Conservation (phyloP, 345 rosid species). For the Nephelium lappaceum region DNA sequence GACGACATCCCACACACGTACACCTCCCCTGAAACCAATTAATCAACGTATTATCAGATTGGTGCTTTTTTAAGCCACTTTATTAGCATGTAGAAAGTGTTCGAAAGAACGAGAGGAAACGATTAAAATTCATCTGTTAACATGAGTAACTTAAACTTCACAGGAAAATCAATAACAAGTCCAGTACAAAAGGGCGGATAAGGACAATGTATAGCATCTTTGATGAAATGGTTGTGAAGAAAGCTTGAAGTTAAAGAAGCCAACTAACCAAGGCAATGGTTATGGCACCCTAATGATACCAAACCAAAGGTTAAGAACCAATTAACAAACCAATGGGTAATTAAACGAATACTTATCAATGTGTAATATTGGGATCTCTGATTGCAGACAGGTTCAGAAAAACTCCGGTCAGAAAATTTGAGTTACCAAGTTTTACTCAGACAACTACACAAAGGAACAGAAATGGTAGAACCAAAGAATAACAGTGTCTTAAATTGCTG, state of each 20-base stretch:
- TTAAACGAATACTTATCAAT: neutral
- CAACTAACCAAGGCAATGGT: neutral
- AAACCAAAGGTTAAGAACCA: neutral
- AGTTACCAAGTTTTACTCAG: neutral
- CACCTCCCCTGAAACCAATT: conserved; percentile 64
- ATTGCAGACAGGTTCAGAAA: neutral
- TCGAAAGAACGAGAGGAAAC: neutral
- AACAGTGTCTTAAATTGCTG: neutral
- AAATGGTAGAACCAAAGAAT: neutral
- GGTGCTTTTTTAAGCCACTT: neutral
- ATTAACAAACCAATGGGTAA: neutral
- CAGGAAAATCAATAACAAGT: neutral
- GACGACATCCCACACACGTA: conserved; percentile 90
- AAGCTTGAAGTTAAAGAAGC: neutral
- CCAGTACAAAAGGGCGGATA: neutral
- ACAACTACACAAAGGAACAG: neutral
- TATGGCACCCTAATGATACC: neutral
- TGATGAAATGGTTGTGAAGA: neutral
- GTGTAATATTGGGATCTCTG: neutral
- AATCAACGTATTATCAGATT: neutral
- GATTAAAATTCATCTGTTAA: neutral
- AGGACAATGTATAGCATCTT: neutral
- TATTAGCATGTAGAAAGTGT: neutral
- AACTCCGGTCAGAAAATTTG: neutral
- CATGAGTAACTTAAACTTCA: neutral